A percentile compares a stretch with the other conserved stretches of the same genome.
phyloP scores from a whole-genome alignment of 2,329 filamentous ascomycete species.

The Knoxdaviesia proteae region DNA sequence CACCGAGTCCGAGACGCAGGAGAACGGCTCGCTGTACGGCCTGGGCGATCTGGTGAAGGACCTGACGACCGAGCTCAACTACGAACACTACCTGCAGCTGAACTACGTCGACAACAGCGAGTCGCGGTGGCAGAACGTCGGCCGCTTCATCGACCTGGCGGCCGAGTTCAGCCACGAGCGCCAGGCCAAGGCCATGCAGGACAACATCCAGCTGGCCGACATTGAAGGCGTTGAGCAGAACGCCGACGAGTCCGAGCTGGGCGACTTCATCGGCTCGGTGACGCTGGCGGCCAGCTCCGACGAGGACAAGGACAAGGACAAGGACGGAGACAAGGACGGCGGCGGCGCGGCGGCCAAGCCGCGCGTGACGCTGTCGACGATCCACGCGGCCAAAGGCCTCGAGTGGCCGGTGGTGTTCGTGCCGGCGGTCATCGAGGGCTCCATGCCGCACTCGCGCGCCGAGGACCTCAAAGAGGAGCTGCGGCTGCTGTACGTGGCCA shows the following conservation, averaged over 20 bases:
- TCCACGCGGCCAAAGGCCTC: constrained; percentile 85
- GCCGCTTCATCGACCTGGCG: constrained; percentile 68
- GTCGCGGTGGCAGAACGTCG: constrained; percentile 67
- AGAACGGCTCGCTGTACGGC: constrained; percentile 24
- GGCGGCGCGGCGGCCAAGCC: constrained; percentile 17
- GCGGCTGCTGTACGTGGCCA: constrained; percentile 78
- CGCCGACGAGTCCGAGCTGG: constrained; percentile 41
- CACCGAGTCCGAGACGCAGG: constrained; percentile 9
- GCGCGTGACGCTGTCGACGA: constrained; percentile 79
- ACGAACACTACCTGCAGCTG: constrained; percentile 41
- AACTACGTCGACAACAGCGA: constrained; percentile 57
- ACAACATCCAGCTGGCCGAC: constrained; percentile 37
- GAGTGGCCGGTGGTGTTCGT: constrained; percentile 96
- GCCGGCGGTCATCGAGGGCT: constrained; percentile 72
- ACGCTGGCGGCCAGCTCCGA: constrained; percentile 48
- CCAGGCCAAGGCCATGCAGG: constrained; percentile 11
- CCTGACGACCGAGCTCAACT: constrained; percentile 25
- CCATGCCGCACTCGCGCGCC: constrained; percentile 70
- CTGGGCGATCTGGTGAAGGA: constrained; percentile 26
- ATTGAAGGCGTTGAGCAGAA: constrained; percentile 51
- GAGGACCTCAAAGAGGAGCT: constrained; percentile 69
- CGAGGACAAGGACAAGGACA: constrained; percentile 22
- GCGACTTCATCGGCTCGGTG: constrained; percentile 74
- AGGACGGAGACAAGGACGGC: too few species aligned
- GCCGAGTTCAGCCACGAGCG: constrained; percentile 40